These are phyloP conservation scores for Boletus bicolor DNA, from an alignment of 768 basidiomycete genomes.

Conservation along the genomic window DNA sequence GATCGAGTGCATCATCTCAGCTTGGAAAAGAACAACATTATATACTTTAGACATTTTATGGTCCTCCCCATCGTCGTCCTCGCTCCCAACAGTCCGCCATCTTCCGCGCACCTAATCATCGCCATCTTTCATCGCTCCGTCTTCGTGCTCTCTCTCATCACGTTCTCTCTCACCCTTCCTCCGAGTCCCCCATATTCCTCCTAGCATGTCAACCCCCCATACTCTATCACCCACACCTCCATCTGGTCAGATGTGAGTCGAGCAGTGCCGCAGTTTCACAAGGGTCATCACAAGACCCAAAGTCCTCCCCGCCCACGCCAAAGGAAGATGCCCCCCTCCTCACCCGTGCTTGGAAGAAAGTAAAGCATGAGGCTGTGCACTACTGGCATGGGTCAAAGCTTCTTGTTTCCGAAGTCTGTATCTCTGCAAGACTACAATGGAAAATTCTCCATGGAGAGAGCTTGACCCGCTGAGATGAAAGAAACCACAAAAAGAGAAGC, in stretches of 20 bases:
- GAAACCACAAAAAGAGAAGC: too few relatives aligned
- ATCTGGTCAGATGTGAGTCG: too few relatives aligned
- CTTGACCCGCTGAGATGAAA: slow-evolving; percentile 92
- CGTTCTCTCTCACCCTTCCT: too few relatives aligned
- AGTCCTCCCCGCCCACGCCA: slow-evolving; percentile 47
- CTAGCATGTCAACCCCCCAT: too few relatives aligned
- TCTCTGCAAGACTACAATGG: slow-evolving; percentile 83
- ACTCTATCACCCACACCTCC: too few relatives aligned
- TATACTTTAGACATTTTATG: neutral
- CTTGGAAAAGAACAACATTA: too few relatives aligned
- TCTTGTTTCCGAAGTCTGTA: slow-evolving; percentile 89
- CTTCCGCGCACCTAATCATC: slow-evolving; percentile 38
- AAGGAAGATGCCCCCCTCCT: slow-evolving; percentile 47
- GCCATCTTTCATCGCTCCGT: too few relatives aligned
- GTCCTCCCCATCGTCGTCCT: slow-evolving; percentile 29
- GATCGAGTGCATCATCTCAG: neutral
- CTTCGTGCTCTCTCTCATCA: too few relatives aligned
- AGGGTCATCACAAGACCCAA: slow-evolving; percentile 46
- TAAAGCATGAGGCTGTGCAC: slow-evolving; percentile 94
- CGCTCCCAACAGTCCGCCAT: slow-evolving; percentile 46
- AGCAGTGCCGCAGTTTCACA: too few relatives aligned
- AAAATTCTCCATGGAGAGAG: slow-evolving; percentile 89
- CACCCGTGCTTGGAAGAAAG: slow-evolving; percentile 80
- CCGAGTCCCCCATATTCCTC: too few relatives aligned
- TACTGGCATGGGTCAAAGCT: slow-evolving; percentile 98